phyloP scores from a whole-genome alignment of 2,329 filamentous ascomycete species.

The Paraconiothyrium brasiliense region DNA sequence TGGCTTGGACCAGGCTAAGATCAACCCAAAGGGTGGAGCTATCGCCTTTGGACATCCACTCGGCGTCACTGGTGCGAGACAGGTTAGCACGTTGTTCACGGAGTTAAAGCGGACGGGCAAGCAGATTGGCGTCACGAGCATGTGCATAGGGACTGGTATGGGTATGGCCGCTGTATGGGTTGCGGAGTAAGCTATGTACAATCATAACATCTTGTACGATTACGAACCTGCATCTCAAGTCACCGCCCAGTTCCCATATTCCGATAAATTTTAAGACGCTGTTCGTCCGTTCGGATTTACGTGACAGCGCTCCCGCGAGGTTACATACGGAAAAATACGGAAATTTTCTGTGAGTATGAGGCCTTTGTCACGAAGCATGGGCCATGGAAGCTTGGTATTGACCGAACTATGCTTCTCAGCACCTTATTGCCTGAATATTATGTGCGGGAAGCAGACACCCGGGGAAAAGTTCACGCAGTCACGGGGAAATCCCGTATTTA shows the following conservation, averaged over 20 bases:
- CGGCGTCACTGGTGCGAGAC: conserved; percentile 91
- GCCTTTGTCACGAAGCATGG: too few relatives aligned
- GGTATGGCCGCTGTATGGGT: conserved; percentile 98
- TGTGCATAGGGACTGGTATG: conserved; percentile 97
- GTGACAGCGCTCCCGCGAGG: too few relatives aligned
- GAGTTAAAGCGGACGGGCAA: conserved; percentile 85
- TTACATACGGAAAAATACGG: too few relatives aligned
- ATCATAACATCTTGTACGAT: conserved; percentile 18
- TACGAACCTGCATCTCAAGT: conserved; percentile 4
- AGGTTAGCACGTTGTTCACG: conserved; percentile 90
- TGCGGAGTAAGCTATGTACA: conserved; percentile 71
- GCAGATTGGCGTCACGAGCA: conserved; percentile 90
- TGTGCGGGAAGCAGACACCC: too few relatives aligned
- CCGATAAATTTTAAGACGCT: background rate
- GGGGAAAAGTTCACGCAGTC: too few relatives aligned
- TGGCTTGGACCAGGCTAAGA: conserved; percentile 81
- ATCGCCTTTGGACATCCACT: conserved; percentile 97
- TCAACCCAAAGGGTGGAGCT: conserved; percentile 96
- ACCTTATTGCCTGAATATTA: too few relatives aligned
- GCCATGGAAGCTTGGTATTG: too few relatives aligned
- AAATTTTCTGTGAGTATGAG: too few relatives aligned
- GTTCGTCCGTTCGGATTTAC: too few relatives aligned
- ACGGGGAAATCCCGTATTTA: too few relatives aligned
- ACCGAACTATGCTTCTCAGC: too few relatives aligned
- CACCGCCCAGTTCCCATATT: background rate